Evolutionary conservation across 768 basidiomycete species (phyloP).

Genomic region (Pluteus cervinus): DNA sequence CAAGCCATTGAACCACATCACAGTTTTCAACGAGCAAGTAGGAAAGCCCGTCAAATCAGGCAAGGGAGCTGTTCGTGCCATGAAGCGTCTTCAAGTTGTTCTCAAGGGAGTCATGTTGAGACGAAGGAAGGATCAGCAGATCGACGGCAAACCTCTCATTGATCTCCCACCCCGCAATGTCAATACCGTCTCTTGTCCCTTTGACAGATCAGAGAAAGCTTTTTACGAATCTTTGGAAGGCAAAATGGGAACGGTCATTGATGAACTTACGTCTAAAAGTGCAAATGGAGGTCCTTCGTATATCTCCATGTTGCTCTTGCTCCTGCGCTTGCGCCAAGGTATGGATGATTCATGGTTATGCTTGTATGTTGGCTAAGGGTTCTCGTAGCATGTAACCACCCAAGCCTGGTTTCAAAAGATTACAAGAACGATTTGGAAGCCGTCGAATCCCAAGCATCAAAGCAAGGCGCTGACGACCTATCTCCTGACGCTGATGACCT

Average conservation of each 20-base stretch:
- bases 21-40: constrained; percentile 74
- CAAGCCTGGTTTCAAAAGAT: constrained; percentile 73
- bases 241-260: constrained; percentile 60
- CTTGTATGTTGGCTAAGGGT: background rate
- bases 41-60: constrained; percentile 73
- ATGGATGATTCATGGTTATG: constrained; percentile 13
- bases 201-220: constrained; percentile 66
- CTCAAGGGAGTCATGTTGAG: constrained; percentile 86
- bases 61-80: constrained; percentile 51
- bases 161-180: constrained; percentile 73
- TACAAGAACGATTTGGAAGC: constrained; percentile 72
- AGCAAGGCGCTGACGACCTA: constrained; percentile 41
- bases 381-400: constrained; percentile 80
- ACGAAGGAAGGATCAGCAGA: constrained; percentile 64
- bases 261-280: constrained; percentile 50
- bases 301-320: constrained; percentile 62
- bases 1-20: constrained; percentile 75
- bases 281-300: constrained; percentile 60
- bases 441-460: constrained; percentile 55
- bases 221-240: constrained; percentile 75
- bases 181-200: constrained; percentile 67
- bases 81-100: constrained; percentile 81
- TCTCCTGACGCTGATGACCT: constrained; percentile 70
- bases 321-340: constrained; percentile 90
- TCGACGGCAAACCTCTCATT: constrained; percentile 80